phyloP scores from a whole-genome alignment of 2,329 filamentous ascomycete genomes.

The Clonostachys sp. region DNA sequence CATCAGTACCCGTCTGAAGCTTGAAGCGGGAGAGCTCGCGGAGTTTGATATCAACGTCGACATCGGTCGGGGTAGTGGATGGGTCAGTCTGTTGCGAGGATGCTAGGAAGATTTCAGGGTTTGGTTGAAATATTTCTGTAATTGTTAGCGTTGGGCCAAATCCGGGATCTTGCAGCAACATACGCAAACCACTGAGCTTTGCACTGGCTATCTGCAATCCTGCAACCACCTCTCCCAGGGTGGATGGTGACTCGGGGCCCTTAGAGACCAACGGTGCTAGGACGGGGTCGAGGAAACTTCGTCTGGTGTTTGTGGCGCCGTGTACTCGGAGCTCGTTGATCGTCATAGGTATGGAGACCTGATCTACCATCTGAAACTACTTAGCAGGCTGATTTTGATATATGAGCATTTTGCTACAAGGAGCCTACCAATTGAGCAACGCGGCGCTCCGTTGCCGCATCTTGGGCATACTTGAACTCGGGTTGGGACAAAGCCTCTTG shows the following conservation, averaged over 20 bases:
- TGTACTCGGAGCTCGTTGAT: slow-evolving; percentile 82
- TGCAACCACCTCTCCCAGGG: slow-evolving; percentile 72
- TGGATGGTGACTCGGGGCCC: slow-evolving; percentile 64
- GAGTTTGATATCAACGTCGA: slow-evolving; percentile 80
- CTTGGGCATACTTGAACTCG: slow-evolving; percentile 25
- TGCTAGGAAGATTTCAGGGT: slow-evolving; percentile 76
- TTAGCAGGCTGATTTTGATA: slow-evolving; percentile 8
- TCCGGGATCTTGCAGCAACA: slow-evolving; percentile 10
- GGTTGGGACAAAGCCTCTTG: slow-evolving; percentile 30
- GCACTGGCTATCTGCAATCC: slow-evolving; percentile 67
- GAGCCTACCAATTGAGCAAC: slow-evolving; percentile 26
- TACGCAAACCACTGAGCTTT: slow-evolving; percentile 79
- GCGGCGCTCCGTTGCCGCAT: slow-evolving; percentile 31
- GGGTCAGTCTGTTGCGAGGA: slow-evolving; percentile 61
- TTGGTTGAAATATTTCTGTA: slow-evolving; percentile 79
- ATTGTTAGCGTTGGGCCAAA: not conserved
- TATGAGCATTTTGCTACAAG: not conserved
- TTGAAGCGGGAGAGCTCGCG: slow-evolving; percentile 79
- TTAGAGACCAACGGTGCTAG: slow-evolving; percentile 73
- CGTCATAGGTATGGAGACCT: slow-evolving; percentile 81
- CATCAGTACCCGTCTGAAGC: slow-evolving; percentile 90
- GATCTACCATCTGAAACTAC: slow-evolving; percentile 47
- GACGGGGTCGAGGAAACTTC: slow-evolving; percentile 75
- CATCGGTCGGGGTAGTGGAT: slow-evolving; percentile 67
- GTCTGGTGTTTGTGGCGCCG: slow-evolving; percentile 78